Evolutionary conservation across 2,329 filamentous ascomycete genomes (phyloP).

Genomic region (Pseudonectria buxi): DNA sequence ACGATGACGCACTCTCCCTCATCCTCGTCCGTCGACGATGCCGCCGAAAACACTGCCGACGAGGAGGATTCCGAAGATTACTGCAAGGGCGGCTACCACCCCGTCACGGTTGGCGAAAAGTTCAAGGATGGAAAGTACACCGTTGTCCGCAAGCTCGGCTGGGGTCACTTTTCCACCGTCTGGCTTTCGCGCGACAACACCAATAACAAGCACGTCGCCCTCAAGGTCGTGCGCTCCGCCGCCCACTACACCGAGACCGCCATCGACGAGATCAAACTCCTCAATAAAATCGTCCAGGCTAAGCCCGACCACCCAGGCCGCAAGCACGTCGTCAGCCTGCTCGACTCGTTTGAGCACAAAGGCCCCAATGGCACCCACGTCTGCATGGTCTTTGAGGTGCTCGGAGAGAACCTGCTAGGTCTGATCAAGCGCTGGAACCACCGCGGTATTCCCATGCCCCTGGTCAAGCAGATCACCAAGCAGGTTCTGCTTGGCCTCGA

Average conservation of each 20-base stretch:
- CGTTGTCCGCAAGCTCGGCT: constrained; percentile 90
- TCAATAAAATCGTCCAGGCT: constrained; percentile 93
- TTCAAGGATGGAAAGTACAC: constrained; percentile 98
- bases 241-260: constrained; percentile 99
- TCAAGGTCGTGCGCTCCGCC: constrained; percentile 96
- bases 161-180: constrained; percentile 99
- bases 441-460: constrained; percentile 87
- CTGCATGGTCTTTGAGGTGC: constrained; percentile 98
- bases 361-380: constrained; percentile 94
- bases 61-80: constrained; percentile 99
- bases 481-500: constrained; percentile 93
- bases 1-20: constrained; percentile 66
- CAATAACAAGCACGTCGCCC: constrained; percentile 86
- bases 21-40: constrained; percentile 74
- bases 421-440: constrained; percentile 99
- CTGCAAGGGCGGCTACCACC: constrained; percentile 98
- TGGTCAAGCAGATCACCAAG: constrained; percentile 98
- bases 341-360: constrained; percentile 97
- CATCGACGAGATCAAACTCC: constrained; percentile 96
- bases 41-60: constrained; percentile 86
- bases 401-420: constrained; percentile 90
- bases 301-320: constrained; percentile 92
- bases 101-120: constrained; percentile 86
- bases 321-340: constrained; percentile 88
- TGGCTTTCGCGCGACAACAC: constrained; percentile 78